These are phyloP conservation scores for Yarrowia hollandica DNA, from an alignment of 805 yeast species.

Conservation along the genomic window DNA sequence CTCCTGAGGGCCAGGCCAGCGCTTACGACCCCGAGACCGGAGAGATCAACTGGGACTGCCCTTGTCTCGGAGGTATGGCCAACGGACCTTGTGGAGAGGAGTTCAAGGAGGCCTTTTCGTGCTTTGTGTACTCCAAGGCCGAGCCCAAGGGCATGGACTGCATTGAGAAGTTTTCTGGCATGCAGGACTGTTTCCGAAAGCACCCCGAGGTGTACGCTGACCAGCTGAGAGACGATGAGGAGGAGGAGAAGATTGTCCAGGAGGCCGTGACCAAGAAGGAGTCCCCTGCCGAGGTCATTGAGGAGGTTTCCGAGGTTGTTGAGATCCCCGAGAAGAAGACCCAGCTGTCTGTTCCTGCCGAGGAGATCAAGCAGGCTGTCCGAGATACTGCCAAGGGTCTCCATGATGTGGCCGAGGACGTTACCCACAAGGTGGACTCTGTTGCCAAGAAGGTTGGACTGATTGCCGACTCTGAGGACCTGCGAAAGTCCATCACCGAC, in stretches of 20 bases:
- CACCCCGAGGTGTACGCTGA: constrained; percentile 94
- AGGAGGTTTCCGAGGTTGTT: constrained; percentile 18
- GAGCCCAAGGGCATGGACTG: constrained; percentile 98
- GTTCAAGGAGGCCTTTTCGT: constrained; percentile 89
- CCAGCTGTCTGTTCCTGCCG: background rate
- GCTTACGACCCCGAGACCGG: constrained; percentile 97
- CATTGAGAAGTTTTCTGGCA: constrained; percentile 80
- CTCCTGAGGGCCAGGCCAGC: constrained; percentile 43
- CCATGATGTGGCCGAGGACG: constrained; percentile 35
- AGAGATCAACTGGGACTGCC: constrained; percentile 99
- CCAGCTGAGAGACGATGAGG: constrained; percentile 77
- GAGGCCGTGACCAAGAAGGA: constrained; percentile 30
- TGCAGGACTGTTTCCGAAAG: constrained; percentile 92
- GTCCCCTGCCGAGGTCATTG: background rate
- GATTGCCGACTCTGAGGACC: constrained; percentile 9
- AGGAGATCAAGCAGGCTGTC: constrained; percentile 34
- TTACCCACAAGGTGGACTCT: constrained; percentile 31
- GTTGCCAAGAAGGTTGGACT: constrained; percentile 32
- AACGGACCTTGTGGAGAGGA: constrained; percentile 98
- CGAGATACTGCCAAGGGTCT: constrained; percentile 33
- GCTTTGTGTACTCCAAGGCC: constrained; percentile 88
- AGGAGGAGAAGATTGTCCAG: constrained; percentile 27
- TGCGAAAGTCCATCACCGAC: background rate
- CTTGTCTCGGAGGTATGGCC: constrained; percentile 99
- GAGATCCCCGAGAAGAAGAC: constrained; percentile 9